phyloP scores from a whole-genome alignment of 2,329 filamentous ascomycete genomes.

The Fusarium protoensiforme region DNA sequence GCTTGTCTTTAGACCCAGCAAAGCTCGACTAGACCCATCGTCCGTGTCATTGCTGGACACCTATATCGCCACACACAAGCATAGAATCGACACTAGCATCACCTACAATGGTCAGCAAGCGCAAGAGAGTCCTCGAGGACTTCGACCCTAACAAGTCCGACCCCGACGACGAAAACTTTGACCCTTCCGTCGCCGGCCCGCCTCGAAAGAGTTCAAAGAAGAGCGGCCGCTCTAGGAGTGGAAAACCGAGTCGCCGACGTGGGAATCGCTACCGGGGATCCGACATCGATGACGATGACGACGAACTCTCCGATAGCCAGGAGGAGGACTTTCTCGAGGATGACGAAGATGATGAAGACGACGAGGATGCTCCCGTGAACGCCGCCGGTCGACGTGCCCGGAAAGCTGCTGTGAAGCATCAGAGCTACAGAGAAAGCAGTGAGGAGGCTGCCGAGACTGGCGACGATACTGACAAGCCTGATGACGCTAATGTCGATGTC shows the following conservation, averaged over 20 bases:
- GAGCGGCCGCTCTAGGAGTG: constrained; percentile 51
- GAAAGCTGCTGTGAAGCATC: constrained; percentile 57
- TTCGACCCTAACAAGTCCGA: constrained; percentile 77
- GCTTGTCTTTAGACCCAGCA: constrained; percentile 19
- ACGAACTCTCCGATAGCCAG: constrained; percentile 64
- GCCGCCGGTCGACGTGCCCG: constrained; percentile 61
- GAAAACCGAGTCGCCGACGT: constrained; percentile 50
- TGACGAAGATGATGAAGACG: constrained; percentile 57
- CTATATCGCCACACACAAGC: constrained; percentile 4
- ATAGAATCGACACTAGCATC: neutral
- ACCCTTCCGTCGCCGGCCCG: constrained; percentile 59
- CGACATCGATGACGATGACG: constrained; percentile 69
- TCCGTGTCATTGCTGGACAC: constrained; percentile 4
- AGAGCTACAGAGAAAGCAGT: constrained; percentile 61
- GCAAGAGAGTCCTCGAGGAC: constrained; percentile 67
- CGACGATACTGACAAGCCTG: constrained; percentile 44
- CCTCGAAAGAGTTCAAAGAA: constrained; percentile 57
- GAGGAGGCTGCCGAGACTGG: constrained; percentile 52
- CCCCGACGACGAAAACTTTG: constrained; percentile 73
- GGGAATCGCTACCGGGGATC: constrained; percentile 65
- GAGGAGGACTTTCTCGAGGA: constrained; percentile 62
- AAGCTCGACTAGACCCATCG: constrained; percentile 22
- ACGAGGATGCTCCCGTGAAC: constrained; percentile 56
- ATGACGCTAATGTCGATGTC: constrained; percentile 42
- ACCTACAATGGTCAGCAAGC: constrained; percentile 56